Percentiles rank a stretch among this genome's conserved stretches.
Evolutionary conservation across 202 grass and related monocot species (phyloP).

Genomic region (Bolboschoenoplectus hybrid): DNA sequence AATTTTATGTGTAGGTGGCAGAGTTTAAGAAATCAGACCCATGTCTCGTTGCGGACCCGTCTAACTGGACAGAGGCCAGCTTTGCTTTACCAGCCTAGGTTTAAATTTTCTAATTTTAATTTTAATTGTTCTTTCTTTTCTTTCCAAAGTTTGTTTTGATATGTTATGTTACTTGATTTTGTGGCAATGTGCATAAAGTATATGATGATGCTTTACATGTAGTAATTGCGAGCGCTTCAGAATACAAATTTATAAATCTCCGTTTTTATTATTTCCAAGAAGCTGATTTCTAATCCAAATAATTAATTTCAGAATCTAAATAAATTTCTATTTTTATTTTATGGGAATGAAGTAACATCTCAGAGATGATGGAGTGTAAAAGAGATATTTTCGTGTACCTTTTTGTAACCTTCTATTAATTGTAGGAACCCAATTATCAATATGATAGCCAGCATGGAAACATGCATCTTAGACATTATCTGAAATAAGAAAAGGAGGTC

Average conservation of each 20-base stretch:
- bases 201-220: constrained; percentile 8
- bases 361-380: not conserved
- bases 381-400: not conserved
- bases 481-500: constrained; percentile 33
- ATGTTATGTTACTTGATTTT: constrained; percentile 19
- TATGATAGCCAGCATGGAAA: not conserved
- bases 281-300: not conserved
- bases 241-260: not conserved
- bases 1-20: constrained; percentile 53
- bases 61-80: constrained; percentile 67
- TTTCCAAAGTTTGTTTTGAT: not conserved
- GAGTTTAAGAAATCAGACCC: constrained; percentile 95
- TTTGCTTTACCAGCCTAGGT: constrained; percentile 82
- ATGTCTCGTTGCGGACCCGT: constrained; percentile 67
- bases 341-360: not conserved
- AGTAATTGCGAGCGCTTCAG: not conserved
- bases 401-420: not conserved
- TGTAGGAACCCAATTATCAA: not conserved
- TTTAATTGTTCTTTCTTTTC: not conserved
- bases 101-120: constrained; percentile 28
- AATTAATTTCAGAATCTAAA: too few species aligned
- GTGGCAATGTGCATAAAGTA: constrained; percentile 30
- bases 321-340: not conserved
- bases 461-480: constrained; percentile 7
- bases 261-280: not conserved